Evolutionary conservation across 2,329 filamentous ascomycete genomes (phyloP).

Genomic region (Microascus cirrosus): DNA sequence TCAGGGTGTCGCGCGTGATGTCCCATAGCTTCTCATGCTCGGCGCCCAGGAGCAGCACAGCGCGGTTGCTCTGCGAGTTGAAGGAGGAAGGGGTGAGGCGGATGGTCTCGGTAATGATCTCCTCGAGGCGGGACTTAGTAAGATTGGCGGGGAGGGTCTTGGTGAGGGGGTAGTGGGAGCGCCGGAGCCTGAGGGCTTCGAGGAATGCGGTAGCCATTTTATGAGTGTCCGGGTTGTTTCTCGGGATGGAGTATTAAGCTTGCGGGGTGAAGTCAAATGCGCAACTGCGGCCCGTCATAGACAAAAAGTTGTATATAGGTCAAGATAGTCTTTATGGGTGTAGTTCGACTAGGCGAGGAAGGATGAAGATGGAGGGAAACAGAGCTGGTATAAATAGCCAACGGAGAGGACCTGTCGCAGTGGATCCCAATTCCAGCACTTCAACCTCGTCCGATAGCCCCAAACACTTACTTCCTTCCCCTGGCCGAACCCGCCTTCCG

Average conservation of each 20-base stretch:
- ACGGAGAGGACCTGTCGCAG: not conserved
- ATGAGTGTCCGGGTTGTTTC: slow-evolving; percentile 15
- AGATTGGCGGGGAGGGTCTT: slow-evolving; percentile 47
- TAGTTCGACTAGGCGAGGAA: not conserved
- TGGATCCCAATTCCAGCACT: not conserved
- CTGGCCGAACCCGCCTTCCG: not conserved
- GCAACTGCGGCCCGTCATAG: too few species aligned
- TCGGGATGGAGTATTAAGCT: not conserved
- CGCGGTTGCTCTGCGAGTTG: slow-evolving; percentile 77
- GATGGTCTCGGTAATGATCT: slow-evolving; percentile 54
- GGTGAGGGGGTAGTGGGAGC: slow-evolving; percentile 57
- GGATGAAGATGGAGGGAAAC: not conserved
- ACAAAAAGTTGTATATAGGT: not conserved
- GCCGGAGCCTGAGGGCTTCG: slow-evolving; percentile 55
- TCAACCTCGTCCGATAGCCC: not conserved
- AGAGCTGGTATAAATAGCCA: not conserved
- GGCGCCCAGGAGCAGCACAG: slow-evolving; percentile 66
- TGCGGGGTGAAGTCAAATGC: slow-evolving; percentile 5
- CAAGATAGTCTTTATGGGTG: not conserved
- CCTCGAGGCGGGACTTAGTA: slow-evolving; percentile 41
- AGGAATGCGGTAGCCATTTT: slow-evolving; percentile 43
- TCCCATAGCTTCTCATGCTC: slow-evolving; percentile 89
- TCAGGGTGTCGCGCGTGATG: slow-evolving; percentile 51
- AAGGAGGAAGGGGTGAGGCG: slow-evolving; percentile 68
- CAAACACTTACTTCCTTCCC: not conserved